These are phyloP conservation scores for Isoetes engelmannii DNA, from an alignment of 83 land plant genomes.

Conservation along the genomic window DNA sequence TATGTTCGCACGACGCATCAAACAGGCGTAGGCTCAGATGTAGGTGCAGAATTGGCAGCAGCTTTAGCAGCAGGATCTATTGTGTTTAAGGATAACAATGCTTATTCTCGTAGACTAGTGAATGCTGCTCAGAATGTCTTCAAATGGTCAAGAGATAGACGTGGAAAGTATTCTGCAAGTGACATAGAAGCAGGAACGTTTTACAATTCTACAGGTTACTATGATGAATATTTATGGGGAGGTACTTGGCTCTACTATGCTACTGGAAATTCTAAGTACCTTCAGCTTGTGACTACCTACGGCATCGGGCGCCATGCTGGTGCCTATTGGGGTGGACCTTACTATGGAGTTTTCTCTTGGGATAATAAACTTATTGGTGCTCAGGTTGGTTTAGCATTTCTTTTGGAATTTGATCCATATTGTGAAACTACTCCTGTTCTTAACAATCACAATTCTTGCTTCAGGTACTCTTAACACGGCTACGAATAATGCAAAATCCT, in stretches of 20 bases:
- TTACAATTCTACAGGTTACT: constrained; percentile 85
- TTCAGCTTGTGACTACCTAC: constrained; percentile 44
- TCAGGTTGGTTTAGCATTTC: constrained; percentile 36
- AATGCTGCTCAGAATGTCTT: constrained; percentile 47
- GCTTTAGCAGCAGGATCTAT: constrained; percentile 68
- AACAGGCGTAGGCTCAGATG: not conserved
- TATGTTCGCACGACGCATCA: constrained; percentile 23
- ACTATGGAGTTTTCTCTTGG: constrained; percentile 61
- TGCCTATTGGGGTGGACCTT: constrained; percentile 40
- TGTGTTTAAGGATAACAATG: constrained; percentile 63
- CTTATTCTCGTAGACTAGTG: constrained; percentile 59
- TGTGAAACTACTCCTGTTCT: too few species aligned
- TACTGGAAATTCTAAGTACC: constrained; percentile 62
- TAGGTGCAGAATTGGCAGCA: constrained; percentile 10
- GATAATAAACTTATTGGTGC: constrained; percentile 90
- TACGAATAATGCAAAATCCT: constrained; percentile 57
- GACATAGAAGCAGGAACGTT: constrained; percentile 31
- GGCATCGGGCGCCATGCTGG: constrained; percentile 51
- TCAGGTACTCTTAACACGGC: constrained; percentile 66
- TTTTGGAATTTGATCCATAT: too few species aligned
- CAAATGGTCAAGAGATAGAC: constrained; percentile 22
- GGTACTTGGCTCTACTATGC: constrained; percentile 84
- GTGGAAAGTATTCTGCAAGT: constrained; percentile 38
- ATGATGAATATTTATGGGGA: constrained; percentile 92
- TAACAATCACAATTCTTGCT: too few species aligned